Base-by-base conservation (phyloP, 148 eudicot species). In the Agrostemma githago region DNA sequence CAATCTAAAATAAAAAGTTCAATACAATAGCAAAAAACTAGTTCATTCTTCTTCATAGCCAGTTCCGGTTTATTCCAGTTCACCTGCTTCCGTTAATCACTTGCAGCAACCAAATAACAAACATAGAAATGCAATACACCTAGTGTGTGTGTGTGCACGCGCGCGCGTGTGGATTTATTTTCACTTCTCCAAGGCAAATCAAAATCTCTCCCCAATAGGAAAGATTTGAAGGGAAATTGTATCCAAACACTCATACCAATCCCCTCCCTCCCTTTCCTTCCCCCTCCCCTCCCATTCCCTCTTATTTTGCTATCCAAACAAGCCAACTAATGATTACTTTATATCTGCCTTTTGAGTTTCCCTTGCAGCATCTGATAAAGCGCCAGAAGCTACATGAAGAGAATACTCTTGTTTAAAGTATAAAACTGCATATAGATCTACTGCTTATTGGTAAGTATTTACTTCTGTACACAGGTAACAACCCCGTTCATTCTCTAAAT, bases 391-490 rank as follows among this genome's bases (percentile, higher is more conserved):
- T 63, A 64, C 5, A 64, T 14, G 43, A 12, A 63, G 67, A 56
- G 60, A n/a, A 56, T 67, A 44, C 11, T 43, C 71, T 42, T 42
- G 71, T 67, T 17, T 66, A 17, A 26, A 26, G 34, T 26, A 26
- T 26, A 26, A 26, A 26, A 26, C 34, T 26, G 34, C 34, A 26
- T 26, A 1, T 26, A 26, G 34, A 26, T 26, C 34, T 26, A 26
- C 34, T 26, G 34, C 51, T 10, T 16, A 5, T n/a, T 17, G 21
- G 15, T 8, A 2, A 4, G 3, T 16, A 37, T 68, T 46, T 44
- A 68, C 71, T 48, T 69, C 34, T 19, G 42, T 12, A 69, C n/a
- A 51, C 72, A 69, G 17, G 17, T n/a, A 53, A 48, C 3, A 41
- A 59, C 19, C n/a, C 8, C 72, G 20, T 21, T 48, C 8, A 21